Base-by-base conservation (phyloP, 2,329 filamentous ascomycete genomes). In the Talaromyces sp. region DNA sequence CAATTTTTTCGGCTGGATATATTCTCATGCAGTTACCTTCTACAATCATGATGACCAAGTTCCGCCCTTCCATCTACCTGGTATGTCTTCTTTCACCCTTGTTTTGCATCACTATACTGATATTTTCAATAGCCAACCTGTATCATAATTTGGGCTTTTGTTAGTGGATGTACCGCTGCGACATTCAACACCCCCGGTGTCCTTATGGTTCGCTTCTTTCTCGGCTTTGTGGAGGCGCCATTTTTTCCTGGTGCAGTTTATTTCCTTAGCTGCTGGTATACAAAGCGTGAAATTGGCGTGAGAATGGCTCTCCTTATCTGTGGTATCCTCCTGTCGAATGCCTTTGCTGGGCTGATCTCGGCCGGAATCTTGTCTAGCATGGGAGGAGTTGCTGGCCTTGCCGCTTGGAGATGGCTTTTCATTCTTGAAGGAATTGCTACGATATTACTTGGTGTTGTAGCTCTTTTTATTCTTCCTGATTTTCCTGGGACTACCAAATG, bases 1-100 rank as follows among this genome's bases (percentile, higher is more conserved):
- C 82, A 63, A 81, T 83, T 62, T 83, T 83, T 71, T 83, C 82
- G 68, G 78, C 82, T 5, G 77, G 78, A 0, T 81, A 82, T 58
- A 72, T 83, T 14, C 68, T 82, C 2, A 78, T 81, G 62, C 81
- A 83, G 61, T 81, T 83, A 26, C 81, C 81, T 0, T 78, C 75
- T n/a, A 83, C 83, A 58, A 71, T 83, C n/a, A 63, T 83, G 1
- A 71, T 83, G 50, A 82, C 82, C 69, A 78, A 77, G 57, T 73
- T 83, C 63, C 79, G 77, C 65, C 81, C 81, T 0, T 77, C 80
- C 62, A 66, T 82, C 29, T 83, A 81, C 81, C 73, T 69, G 29
- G 29, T 31, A n/a, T n/a, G n/a, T n/a, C n/a, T n/a, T n/a, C n/a
- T n/a, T n/a, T n/a, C n/a, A n/a, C n/a, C n/a, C n/a, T n/a, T n/a